Base-by-base conservation (phyloP, 371 early-diverging fungal species). In the Apophysomyces ossiformis region DNA sequence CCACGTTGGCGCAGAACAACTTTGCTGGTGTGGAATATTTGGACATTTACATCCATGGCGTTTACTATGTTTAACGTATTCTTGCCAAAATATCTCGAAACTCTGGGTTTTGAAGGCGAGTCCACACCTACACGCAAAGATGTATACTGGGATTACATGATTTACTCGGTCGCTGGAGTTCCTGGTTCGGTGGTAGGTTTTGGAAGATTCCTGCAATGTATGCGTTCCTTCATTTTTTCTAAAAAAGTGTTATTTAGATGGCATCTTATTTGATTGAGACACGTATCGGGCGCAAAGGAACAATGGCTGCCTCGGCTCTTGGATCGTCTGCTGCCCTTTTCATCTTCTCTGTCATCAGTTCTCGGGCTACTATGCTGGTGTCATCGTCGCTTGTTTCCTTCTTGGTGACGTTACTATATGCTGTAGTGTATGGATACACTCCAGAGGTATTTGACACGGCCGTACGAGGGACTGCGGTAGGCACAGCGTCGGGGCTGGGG, bases 61-160 rank as follows among this genome's bases (percentile, higher is more conserved):
- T 95, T 87, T 70, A 92, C 91, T n/a, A 92, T 92, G 83, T 93
- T 93, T 72, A 93, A 93, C 70, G 93, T 91, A 13, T 94, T 93
- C 66, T 68, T 92, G 12, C 92, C 93, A 12, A 90, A 92, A 64
- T 89, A 87, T 57, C 76, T 94, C 32, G 89, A 91, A 62, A 79
- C 83, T 15, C 83, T 85, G 57, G 79, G 81, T 6, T 77, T 78
- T 32, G 69, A 68, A 21, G 81, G 75, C 5, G 77, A 76, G 13
- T 69, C 71, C 1, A 65, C 73, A 8, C 76, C 78, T 16, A 69
- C 84, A 0, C 71, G 84, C 38, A 68, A 73, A n/a, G 86, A 88
- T 36, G 92, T 92, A 0, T 93, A 93, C 67, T 85, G 87, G 68
- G 90, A 92, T 71, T 87, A 88, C 37, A 78, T 93, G 70, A 83